Percentiles rank a stretch among this genome's conserved stretches.
Evolutionary conservation across 441 rosid genomes (phyloP).

Genomic region (Pelargonium citronellum): DNA sequence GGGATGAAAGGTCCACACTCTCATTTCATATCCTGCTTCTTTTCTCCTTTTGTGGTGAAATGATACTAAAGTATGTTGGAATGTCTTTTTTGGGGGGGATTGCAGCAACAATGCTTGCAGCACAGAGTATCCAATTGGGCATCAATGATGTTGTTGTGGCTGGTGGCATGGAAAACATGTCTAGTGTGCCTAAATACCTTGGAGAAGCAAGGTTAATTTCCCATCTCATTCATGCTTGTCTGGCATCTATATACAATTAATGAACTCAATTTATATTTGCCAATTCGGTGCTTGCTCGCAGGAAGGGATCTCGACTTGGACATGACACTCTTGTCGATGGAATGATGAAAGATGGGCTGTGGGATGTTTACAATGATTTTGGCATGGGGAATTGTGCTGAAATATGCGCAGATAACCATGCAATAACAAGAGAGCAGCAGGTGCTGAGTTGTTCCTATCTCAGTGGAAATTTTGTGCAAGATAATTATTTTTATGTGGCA

Average conservation of each 20-base stretch:
- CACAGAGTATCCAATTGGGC: constrained; percentile 90
- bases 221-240: neutral
- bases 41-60: constrained; percentile 2
- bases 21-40: constrained; percentile 1
- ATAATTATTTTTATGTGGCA: neutral
- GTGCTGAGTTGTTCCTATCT: constrained; percentile 29
- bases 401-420: constrained; percentile 72
- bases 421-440: constrained; percentile 79
- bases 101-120: constrained; percentile 87
- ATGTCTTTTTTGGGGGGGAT: constrained; percentile 17
- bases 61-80: neutral
- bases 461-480: neutral
- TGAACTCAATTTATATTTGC: neutral
- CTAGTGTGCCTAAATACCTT: constrained; percentile 82
- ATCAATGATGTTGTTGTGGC: constrained; percentile 89
- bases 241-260: neutral
- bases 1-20: constrained; percentile 84
- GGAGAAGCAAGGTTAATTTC: constrained; percentile 75
- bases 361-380: constrained; percentile 92
- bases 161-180: constrained; percentile 99
- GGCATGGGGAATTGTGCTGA: constrained; percentile 98
- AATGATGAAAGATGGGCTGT: constrained; percentile 91
- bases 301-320: constrained; percentile 96
- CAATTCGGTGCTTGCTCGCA: constrained; percentile 26
- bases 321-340: constrained; percentile 94